phyloP scores from a whole-genome alignment of 2,329 filamentous ascomycete genomes.

The Neocatenulostroma microsporum region DNA sequence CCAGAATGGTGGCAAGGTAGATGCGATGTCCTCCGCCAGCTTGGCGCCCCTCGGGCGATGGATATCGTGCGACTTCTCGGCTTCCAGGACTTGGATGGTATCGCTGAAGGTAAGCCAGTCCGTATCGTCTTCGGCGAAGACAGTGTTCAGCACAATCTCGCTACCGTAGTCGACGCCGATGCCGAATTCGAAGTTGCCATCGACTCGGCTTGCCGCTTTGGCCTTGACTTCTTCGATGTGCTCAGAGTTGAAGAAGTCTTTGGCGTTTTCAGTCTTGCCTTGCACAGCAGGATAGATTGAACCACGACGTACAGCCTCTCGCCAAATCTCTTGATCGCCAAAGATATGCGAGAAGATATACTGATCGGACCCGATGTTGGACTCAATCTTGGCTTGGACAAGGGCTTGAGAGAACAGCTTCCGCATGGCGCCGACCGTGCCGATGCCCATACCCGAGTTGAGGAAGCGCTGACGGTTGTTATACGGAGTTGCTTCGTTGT shows the following conservation, averaged over 20 bases:
- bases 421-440: constrained; percentile 20
- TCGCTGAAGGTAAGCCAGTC: constrained; percentile 20
- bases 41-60: constrained; percentile 8
- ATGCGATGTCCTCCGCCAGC: constrained; percentile 18
- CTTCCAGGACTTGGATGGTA: constrained; percentile 9
- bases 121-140: constrained; percentile 21
- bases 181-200: constrained; percentile 31
- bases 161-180: constrained; percentile 25
- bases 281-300: constrained; percentile 7
- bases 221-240: constrained; percentile 17
- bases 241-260: constrained; percentile 8
- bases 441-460: constrained; percentile 19
- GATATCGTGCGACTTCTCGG: constrained; percentile 9
- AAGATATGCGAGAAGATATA: constrained; percentile 27
- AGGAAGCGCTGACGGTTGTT: constrained; percentile 38
- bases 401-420: constrained; percentile 27
- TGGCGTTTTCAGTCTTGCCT: too few species aligned
- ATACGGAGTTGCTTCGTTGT: constrained; percentile 27
- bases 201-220: constrained; percentile 32
- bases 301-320: constrained; percentile 34
- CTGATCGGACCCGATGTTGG: constrained; percentile 30
- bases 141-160: constrained; percentile 20
- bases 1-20: constrained; percentile 17
- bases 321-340: constrained; percentile 26
- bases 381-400: constrained; percentile 19